phyloP scores from a whole-genome alignment of 148 eudicot genomes.

The Fagopyrum esculentum region DNA sequence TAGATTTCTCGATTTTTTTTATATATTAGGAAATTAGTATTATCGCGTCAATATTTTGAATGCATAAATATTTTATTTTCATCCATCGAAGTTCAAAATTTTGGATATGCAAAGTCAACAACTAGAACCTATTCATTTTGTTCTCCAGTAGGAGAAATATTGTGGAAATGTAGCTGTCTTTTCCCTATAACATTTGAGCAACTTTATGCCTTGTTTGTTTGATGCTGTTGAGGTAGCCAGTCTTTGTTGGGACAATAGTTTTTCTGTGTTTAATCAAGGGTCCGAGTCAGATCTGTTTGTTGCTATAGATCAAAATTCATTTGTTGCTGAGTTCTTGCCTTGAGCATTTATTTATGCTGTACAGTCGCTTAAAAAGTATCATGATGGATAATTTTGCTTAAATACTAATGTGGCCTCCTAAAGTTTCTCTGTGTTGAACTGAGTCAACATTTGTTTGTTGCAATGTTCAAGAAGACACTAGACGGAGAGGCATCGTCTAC shows the following conservation, averaged over 20 bases:
- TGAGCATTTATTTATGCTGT: not conserved
- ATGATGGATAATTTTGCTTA: not conserved
- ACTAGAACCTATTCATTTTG: not conserved
- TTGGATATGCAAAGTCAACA: not conserved
- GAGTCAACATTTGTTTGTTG: not conserved
- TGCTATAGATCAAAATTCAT: not conserved
- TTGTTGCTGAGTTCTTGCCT: not conserved
- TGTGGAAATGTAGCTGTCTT: not conserved
- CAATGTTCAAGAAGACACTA: too few species aligned
- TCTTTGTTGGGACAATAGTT: not conserved
- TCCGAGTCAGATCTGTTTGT: not conserved
- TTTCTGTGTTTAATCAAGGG: not conserved
- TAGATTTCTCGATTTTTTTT: not conserved
- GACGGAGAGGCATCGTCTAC: too few species aligned
- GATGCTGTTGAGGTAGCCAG: not conserved
- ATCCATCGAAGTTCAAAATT: not conserved
- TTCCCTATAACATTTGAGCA: not conserved
- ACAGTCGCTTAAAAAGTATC: not conserved
- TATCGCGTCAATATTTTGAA: not conserved
- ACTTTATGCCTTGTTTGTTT: constrained; percentile 1
- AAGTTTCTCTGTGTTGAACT: not conserved
- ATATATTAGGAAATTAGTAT: not conserved
- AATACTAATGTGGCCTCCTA: not conserved
- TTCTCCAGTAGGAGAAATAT: not conserved
- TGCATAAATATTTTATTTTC: not conserved